Evolutionary conservation across 2,329 filamentous ascomycete genomes (phyloP).

Genomic region (Zymoseptoria tritici): DNA sequence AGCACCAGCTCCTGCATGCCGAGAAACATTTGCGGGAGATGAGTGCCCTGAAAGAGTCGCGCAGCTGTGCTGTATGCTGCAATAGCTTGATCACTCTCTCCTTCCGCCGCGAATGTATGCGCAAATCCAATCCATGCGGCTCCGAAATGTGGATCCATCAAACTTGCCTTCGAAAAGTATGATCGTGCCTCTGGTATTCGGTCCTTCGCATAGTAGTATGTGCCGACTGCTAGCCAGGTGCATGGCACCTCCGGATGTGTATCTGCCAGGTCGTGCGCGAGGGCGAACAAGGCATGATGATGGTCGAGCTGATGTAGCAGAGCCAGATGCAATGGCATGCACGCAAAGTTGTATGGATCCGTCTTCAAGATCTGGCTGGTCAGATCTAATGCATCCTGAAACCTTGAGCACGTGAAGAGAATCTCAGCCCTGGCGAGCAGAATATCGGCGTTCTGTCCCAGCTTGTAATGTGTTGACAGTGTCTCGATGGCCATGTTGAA

Average conservation of each 20-base stretch:
- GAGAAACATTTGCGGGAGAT: slow-evolving; percentile 88
- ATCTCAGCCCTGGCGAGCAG: slow-evolving; percentile 84
- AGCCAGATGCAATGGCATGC: slow-evolving; percentile 86
- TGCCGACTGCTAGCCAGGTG: slow-evolving; percentile 88
- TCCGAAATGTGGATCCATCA: slow-evolving; percentile 96
- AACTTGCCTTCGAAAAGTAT: slow-evolving; percentile 94
- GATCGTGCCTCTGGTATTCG: slow-evolving; percentile 88
- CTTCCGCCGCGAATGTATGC: slow-evolving; percentile 94
- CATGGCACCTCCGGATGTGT: slow-evolving; percentile 84
- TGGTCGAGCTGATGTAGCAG: slow-evolving; percentile 81
- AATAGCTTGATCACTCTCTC: slow-evolving; percentile 96
- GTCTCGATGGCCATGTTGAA: slow-evolving; percentile 84
- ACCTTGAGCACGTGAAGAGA: slow-evolving; percentile 89
- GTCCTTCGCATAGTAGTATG: slow-evolving; percentile 85
- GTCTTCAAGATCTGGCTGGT: slow-evolving; percentile 74
- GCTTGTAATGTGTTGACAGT: slow-evolving; percentile 85
- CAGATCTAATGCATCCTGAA: slow-evolving; percentile 75
- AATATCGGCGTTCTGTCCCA: slow-evolving; percentile 79
- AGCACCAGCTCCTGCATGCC: slow-evolving; percentile 98
- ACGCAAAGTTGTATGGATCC: slow-evolving; percentile 81
- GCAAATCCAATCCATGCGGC: slow-evolving; percentile 98
- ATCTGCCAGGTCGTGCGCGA: slow-evolving; percentile 88
- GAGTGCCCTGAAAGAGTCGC: slow-evolving; percentile 90
- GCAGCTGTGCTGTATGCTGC: slow-evolving; percentile 95
- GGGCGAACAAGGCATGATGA: slow-evolving; percentile 82